phyloP scores from a whole-genome alignment of 2,329 filamentous ascomycete species.

The Fusarium continuum region DNA sequence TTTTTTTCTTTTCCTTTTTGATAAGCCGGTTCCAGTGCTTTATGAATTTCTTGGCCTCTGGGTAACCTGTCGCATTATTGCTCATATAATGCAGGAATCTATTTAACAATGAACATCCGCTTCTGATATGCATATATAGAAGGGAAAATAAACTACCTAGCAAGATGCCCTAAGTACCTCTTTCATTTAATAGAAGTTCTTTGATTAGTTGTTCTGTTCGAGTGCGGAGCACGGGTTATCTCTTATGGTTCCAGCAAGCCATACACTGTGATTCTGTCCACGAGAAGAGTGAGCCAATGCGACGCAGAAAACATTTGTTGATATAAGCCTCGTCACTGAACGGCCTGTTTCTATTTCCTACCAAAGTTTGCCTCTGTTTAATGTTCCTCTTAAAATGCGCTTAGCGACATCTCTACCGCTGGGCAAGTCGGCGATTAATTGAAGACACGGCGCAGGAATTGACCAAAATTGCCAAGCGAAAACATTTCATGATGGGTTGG shows the following conservation, averaged over 20 bases:
- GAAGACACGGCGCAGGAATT: background rate
- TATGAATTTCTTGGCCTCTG: background rate
- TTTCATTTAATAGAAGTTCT: background rate
- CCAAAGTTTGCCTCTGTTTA: no score
- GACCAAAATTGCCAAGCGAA: background rate
- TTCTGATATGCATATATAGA: background rate
- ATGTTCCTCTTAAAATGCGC: no score
- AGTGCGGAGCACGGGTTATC: background rate
- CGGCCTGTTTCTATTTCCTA: no score
- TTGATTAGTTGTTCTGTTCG: background rate
- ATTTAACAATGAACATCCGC: background rate
- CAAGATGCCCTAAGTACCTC: background rate
- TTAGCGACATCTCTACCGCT: no score
- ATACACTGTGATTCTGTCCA: no score
- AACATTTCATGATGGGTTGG: conserved; percentile 21
- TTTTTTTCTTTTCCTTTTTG: background rate
- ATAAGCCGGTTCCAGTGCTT: no score
- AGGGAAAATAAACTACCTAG: background rate
- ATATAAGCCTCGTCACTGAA: no score
- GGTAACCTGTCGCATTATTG: background rate
- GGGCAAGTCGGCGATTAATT: background rate
- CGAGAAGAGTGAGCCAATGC: no score
- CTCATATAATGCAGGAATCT: background rate
- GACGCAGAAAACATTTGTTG: no score
- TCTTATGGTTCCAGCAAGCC: no score